Conservation (phyloP, 1,284 basidiomycete genomes). For the Phlebopus sp. region DNA sequence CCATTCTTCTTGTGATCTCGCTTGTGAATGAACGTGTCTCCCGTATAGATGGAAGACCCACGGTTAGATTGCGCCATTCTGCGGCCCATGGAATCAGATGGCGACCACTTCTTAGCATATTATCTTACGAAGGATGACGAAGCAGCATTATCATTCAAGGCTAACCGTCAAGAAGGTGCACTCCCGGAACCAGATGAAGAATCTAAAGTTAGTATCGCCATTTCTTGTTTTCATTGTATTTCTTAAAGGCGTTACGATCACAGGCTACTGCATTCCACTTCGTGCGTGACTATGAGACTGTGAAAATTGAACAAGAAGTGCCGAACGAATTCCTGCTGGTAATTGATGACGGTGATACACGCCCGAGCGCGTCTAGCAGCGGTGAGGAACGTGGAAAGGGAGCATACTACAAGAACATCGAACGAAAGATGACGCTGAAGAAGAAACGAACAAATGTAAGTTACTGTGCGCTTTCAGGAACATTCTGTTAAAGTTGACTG, state of each 20-base stretch:
- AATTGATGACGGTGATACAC: conserved; percentile 58
- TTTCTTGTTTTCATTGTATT: background rate
- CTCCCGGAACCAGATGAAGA: conserved; percentile 50
- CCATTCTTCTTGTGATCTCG: background rate
- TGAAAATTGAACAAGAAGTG: conserved; percentile 80
- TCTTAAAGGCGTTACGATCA: background rate
- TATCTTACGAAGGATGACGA: conserved; percentile 83
- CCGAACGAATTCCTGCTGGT: conserved; percentile 82
- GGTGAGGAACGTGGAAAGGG: conserved; percentile 48
- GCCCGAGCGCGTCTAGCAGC: conserved; percentile 13
- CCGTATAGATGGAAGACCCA: conserved; percentile 61
- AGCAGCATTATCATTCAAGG: conserved; percentile 57
- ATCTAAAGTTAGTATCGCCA: conserved; percentile 36
- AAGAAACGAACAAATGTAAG: conserved; percentile 80
- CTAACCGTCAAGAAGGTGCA: conserved; percentile 38
- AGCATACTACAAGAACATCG: conserved; percentile 86
- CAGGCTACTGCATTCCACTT: conserved; percentile 71
- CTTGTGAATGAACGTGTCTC: conserved; percentile 1
- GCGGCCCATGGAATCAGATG: conserved; percentile 81
- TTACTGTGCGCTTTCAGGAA: conserved; percentile 4
- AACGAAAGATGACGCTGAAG: conserved; percentile 81
- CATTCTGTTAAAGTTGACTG: conserved; percentile 4
- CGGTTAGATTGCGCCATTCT: conserved; percentile 83
- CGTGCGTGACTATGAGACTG: conserved; percentile 79
- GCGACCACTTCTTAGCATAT: conserved; percentile 87